Conservation (phyloP, 805 yeast genomes). For the Scheffersomyces stipitis region DNA sequence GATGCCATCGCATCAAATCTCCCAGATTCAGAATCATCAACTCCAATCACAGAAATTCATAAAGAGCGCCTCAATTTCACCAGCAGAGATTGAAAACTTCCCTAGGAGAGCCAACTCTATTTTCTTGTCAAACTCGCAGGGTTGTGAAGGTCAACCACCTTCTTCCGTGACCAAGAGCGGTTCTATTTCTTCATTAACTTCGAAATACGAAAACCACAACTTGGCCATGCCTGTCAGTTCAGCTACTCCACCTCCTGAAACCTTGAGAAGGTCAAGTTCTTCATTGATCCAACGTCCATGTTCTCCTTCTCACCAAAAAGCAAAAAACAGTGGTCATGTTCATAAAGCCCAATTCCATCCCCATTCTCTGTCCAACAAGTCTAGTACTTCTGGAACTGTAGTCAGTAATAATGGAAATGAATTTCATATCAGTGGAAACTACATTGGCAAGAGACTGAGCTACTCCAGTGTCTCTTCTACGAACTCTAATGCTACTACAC, state of each 20-base stretch:
- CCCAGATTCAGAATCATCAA: conserved; percentile 1
- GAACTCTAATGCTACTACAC: background rate
- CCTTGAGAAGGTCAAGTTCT: background rate
- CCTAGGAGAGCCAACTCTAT: conserved; percentile 16
- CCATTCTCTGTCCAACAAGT: background rate
- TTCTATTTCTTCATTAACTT: conserved; percentile 26
- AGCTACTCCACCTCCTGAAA: background rate
- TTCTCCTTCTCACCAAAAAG: conserved; percentile 10
- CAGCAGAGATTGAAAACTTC: conserved; percentile 8
- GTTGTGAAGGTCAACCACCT: background rate
- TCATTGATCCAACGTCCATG: conserved; percentile 6
- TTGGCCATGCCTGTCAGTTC: conserved; percentile 18
- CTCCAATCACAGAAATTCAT: conserved; percentile 2
- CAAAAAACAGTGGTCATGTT: conserved; percentile 16
- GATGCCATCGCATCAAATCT: background rate
- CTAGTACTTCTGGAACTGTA: background rate
- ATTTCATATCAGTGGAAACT: background rate
- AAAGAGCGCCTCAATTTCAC: conserved; percentile 4
- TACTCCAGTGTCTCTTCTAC: background rate
- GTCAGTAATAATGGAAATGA: background rate
- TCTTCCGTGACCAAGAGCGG: conserved; percentile 4
- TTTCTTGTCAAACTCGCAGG: conserved; percentile 7
- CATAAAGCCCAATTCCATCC: conserved; percentile 13
- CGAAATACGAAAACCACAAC: conserved; percentile 27
- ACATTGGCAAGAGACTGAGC: background rate